Conservation (phyloP, 2,329 filamentous ascomycete species). For the Colletotrichum tropicicola region DNA sequence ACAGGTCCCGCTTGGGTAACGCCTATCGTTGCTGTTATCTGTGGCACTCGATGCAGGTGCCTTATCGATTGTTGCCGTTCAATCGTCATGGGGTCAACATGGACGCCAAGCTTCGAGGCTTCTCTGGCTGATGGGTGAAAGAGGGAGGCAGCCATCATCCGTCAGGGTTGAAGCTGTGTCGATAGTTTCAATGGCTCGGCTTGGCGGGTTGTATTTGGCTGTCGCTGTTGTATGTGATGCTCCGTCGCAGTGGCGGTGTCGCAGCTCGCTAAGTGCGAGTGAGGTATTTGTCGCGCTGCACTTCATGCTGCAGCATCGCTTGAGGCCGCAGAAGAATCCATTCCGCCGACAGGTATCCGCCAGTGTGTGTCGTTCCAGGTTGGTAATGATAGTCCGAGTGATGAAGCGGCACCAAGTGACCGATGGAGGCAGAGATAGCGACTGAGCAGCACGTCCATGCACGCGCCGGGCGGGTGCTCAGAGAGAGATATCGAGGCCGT, state of each 20-base stretch:
- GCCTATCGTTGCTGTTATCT: slow-evolving; percentile 21
- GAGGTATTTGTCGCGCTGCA: not conserved
- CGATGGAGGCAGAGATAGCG: not conserved
- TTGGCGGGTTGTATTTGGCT: slow-evolving; percentile 16
- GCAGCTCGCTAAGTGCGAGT: not conserved
- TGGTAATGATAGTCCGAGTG: not conserved
- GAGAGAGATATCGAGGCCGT: not conserved
- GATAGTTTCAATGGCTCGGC: slow-evolving; percentile 19
- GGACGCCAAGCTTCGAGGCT: too few relatives aligned
- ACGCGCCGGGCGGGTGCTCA: not conserved
- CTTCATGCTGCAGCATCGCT: not conserved
- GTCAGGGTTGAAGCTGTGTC: not conserved
- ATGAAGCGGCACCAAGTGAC: not conserved
- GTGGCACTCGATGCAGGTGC: not conserved
- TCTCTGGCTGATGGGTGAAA: not conserved
- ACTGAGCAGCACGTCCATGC: too few relatives aligned
- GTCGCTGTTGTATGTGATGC: not conserved
- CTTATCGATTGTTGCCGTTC: not conserved
- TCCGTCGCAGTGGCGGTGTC: slow-evolving; percentile 15
- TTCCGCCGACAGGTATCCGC: not conserved
- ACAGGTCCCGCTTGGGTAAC: slow-evolving; percentile 5
- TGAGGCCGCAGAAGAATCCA: too few relatives aligned
- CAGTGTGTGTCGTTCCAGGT: not conserved
- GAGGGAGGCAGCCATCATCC: not conserved
- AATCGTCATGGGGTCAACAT: too few relatives aligned